Base-by-base conservation (phyloP, 2,329 filamentous ascomycete genomes). In the Nemania serpens region DNA sequence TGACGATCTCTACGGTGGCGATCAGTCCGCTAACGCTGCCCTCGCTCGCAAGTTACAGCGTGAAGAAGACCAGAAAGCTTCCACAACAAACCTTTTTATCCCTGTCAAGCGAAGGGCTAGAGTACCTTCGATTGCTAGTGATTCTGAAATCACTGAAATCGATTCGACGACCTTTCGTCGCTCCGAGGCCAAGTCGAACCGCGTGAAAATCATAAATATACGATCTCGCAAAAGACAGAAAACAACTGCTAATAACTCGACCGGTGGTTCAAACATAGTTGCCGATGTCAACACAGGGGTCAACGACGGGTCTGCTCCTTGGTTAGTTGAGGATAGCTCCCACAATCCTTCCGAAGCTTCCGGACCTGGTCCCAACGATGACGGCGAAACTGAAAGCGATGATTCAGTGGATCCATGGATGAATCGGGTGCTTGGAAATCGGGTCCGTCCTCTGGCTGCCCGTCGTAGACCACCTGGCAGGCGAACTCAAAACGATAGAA, bases 401-500 rank as follows among this genome's bases (percentile, higher is more conserved):
- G 29, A 43, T 12, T 2, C 2, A 15, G 22, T n/a, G n/a, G n/a
- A n/a, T n/a, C n/a, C n/a, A n/a, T n/a, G n/a, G n/a, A n/a, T n/a
- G n/a, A n/a, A n/a, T n/a, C n/a, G n/a, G n/a, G n/a, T n/a, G n/a
- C n/a, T n/a, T n/a, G n/a, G n/a, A n/a, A n/a, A n/a, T n/a, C n/a
- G n/a, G n/a, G n/a, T n/a, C n/a, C n/a, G n/a, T n/a, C n/a, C n/a
- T n/a, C n/a, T n/a, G n/a, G n/a, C n/a, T n/a, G n/a, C n/a, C n/a
- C n/a, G n/a, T n/a, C n/a, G n/a, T n/a, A n/a, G n/a, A n/a, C n/a
- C n/a, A n/a, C 22, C 13, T 12, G 36, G n/a, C 20, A 41, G 12
- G 13, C 69, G 77, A 41, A 67, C 69, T 33, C 71, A 73, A 65
- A 77, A 70, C 36, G 80, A 91, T 75, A 85, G 92, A 53, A 77